phyloP scores from a whole-genome alignment of 257 asterid genomes.

The Echium plantagineum region DNA sequence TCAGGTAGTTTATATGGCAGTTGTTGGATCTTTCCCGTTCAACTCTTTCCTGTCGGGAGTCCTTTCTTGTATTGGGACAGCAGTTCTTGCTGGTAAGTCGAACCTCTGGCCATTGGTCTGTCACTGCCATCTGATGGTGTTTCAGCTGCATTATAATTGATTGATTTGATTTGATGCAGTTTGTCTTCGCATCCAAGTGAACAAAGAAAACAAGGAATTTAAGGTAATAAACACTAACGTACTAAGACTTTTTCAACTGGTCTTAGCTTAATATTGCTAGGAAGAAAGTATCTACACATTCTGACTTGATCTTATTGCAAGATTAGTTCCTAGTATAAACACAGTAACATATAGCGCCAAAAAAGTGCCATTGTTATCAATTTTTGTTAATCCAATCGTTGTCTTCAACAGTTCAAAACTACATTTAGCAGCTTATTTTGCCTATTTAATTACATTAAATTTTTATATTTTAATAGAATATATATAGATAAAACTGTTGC shows the following conservation, averaged over 20 bases:
- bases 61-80: conserved; percentile 93
- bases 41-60: conserved; percentile 95
- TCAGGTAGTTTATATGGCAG: conserved; percentile 82
- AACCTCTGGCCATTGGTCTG: neutral
- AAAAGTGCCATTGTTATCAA: neutral
- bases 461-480: too few relatives aligned
- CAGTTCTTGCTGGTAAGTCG: conserved; percentile 86
- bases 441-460: neutral
- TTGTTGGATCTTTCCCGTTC: conserved; percentile 92
- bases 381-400: neutral
- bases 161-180: conserved; percentile 30
- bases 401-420: neutral
- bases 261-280: neutral
- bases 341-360: neutral
- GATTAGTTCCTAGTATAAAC: neutral
- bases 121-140: neutral
- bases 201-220: conserved; percentile 85
- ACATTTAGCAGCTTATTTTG: neutral
- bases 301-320: neutral
- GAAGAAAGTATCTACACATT: too few relatives aligned
- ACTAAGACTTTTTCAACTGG: too few relatives aligned
- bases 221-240: too few relatives aligned
- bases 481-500: too few relatives aligned
- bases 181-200: conserved; percentile 85
- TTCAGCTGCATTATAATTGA: conserved; percentile 4